Evolutionary conservation across 352 stramenopile species (phyloP).

Genomic region (Pythium volutum): DNA sequence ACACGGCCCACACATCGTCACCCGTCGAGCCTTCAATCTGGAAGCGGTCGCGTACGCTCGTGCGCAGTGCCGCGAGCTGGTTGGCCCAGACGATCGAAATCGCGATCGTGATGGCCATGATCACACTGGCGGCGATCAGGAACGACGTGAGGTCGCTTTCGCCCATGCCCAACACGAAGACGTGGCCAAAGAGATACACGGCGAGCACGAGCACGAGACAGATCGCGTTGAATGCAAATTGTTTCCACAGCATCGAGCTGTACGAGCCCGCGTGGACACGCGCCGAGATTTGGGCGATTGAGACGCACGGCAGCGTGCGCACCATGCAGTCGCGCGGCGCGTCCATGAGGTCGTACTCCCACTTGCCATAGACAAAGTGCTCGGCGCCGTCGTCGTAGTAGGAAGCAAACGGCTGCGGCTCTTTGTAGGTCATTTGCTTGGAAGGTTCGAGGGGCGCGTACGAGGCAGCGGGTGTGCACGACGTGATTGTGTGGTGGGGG

Average conservation of each 20-base stretch:
- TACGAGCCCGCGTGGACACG: slow-evolving; percentile 3
- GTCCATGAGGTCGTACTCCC: slow-evolving; percentile 11
- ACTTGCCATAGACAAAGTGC: slow-evolving; percentile 9
- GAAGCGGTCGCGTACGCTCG: slow-evolving; percentile 1
- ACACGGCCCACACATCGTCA: slow-evolving; percentile 3
- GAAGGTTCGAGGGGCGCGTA: neutral
- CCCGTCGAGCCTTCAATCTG: slow-evolving; percentile 5
- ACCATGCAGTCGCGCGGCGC: slow-evolving; percentile 11
- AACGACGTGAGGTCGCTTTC: neutral
- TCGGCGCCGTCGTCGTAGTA: neutral
- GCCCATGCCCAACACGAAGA: neutral
- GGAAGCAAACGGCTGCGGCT: neutral
- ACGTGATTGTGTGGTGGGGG: neutral
- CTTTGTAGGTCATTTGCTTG: neutral
- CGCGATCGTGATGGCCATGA: neutral
- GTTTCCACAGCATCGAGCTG: slow-evolving; percentile 3
- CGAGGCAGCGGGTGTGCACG: neutral
- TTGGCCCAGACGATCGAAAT: neutral
- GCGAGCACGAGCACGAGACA: neutral
- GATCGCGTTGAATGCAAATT: neutral
- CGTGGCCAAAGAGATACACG: neutral
- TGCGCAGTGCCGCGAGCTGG: slow-evolving; percentile 2
- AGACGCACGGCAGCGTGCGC: neutral
- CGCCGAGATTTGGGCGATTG: slow-evolving; percentile 9
- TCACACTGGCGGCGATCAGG: neutral